Base-by-base conservation (phyloP, 441 rosid species). In the Viola pubescens region DNA sequence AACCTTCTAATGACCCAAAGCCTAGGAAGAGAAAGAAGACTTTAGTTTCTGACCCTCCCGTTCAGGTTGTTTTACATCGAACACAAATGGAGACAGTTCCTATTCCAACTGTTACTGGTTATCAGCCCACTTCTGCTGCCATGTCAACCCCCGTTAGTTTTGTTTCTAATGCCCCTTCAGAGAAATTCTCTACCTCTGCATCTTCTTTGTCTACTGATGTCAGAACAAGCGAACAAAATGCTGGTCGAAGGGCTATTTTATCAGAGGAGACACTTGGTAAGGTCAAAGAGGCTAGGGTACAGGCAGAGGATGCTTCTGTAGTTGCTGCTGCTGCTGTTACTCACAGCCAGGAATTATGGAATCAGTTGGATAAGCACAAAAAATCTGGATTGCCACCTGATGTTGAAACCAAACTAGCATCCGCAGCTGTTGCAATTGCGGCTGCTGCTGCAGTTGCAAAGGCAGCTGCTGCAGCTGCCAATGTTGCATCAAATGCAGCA, bases 391-490 rank as follows among this genome's bases (percentile, higher is more conserved):
- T 82, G 66, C 77, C 61, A 48, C 62, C 82, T 39, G 95, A 83
- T 61, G 77, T 71, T 54, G 89, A 91, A 81, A 75, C 78, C 54
- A 82, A 74, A 59, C 68, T 94, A 75, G 82, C 89, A 64, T 83
- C 87, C 19, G 96, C 98, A 56, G 89, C 92, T 54, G 82, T 78
- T 79, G 88, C 96, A 19, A 69, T 84, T 61, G 84, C 95, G 49
- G 89, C 96, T 13, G 97, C 99, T 3, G 89, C 91, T 67, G 87
- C 99, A 54, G 97, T 91, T 79, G 99, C 98, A 46, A 91, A 81
- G 75, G 97, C 98, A 10, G 99, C 99, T 38, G 94, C 99, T 56
- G 95, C 95, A 9, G 97, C 95, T 52, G 97, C 98, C 59, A 87
- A 77, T 73, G 89, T 94, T 49, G 98, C 99, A 59, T 81, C 94